phyloP scores from a whole-genome alignment of 805 yeast genomes.

The Saturnispora bothae region DNA sequence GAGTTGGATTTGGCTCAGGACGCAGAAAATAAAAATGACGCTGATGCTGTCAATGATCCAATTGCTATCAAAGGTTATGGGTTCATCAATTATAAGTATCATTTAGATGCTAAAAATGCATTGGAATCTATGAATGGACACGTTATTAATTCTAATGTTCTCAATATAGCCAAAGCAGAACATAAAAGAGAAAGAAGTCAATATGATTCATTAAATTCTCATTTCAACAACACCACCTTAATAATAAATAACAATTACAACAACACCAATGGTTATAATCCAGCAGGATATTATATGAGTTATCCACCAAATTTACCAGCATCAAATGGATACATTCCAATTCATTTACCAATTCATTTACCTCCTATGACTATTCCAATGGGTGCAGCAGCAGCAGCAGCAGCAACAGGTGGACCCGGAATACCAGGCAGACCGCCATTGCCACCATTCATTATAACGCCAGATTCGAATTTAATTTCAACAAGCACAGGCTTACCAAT shows the following conservation, averaged over 20 bases:
- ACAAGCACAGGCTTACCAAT: slow-evolving; percentile 29
- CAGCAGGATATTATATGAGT: neutral
- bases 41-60: neutral
- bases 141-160: slow-evolving; percentile 23
- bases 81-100: slow-evolving; percentile 39
- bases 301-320: neutral
- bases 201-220: slow-evolving; percentile 17
- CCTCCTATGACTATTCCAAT: neutral
- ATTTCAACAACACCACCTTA: slow-evolving; percentile 1
- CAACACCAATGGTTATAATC: neutral
- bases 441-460: slow-evolving; percentile 20
- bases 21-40: neutral
- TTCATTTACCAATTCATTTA: neutral
- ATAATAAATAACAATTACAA: too few relatives aligned
- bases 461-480: slow-evolving; percentile 22
- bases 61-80: slow-evolving; percentile 33
- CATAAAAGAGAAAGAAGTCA: slow-evolving; percentile 25
- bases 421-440: neutral
- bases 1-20: neutral
- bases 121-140: slow-evolving; percentile 30
- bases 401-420: slow-evolving; percentile 2
- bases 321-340: neutral
- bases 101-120: slow-evolving; percentile 38
- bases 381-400: slow-evolving; percentile 2
- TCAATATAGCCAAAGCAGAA: slow-evolving; percentile 37